Conservation (phyloP, 495 filamentous ascomycete genomes). For the Aspergillus biplanus region DNA sequence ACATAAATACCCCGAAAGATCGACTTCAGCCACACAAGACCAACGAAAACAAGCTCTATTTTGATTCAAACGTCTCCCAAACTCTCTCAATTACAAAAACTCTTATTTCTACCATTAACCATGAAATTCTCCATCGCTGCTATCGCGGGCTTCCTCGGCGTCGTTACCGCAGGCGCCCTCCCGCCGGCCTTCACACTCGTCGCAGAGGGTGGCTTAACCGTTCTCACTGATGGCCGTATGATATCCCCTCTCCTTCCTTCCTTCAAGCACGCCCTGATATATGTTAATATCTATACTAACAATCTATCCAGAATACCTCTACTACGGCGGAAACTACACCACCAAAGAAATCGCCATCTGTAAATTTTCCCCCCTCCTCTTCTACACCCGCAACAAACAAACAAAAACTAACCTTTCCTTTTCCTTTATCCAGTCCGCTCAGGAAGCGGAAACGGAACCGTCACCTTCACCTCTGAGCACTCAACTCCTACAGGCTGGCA, state of each 20-base stretch:
- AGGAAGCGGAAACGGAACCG: constrained; percentile 21
- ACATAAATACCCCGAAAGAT: no score
- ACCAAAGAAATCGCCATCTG: constrained; percentile 32
- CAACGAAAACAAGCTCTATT: no score
- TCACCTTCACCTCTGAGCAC: constrained; percentile 33
- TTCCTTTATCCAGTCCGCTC: constrained; percentile 23
- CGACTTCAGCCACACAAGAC: no score
- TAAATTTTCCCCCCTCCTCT: constrained; percentile 18
- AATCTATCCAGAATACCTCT: constrained; percentile 27
- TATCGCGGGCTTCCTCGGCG: constrained; percentile 31
- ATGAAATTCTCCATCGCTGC: constrained; percentile 41
- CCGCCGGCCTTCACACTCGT: constrained; percentile 39
- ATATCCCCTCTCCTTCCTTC: neutral
- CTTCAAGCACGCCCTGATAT: neutral
- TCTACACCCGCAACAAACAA: constrained; percentile 1
- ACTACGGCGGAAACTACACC: constrained; percentile 30
- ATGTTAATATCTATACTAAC: constrained; percentile 6
- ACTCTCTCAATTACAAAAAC: no score
- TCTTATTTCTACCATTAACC: no score
- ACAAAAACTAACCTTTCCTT: constrained; percentile 16
- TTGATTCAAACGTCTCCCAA: no score
- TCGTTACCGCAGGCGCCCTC: constrained; percentile 32
- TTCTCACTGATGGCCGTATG: constrained; percentile 40
- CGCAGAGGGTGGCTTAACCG: constrained; percentile 35
- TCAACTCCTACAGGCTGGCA: constrained; percentile 34